Percentiles rank a stretch among this genome's conserved stretches.
phyloP scores from a whole-genome alignment of 441 rosid species.

The Pelargonium australe region DNA sequence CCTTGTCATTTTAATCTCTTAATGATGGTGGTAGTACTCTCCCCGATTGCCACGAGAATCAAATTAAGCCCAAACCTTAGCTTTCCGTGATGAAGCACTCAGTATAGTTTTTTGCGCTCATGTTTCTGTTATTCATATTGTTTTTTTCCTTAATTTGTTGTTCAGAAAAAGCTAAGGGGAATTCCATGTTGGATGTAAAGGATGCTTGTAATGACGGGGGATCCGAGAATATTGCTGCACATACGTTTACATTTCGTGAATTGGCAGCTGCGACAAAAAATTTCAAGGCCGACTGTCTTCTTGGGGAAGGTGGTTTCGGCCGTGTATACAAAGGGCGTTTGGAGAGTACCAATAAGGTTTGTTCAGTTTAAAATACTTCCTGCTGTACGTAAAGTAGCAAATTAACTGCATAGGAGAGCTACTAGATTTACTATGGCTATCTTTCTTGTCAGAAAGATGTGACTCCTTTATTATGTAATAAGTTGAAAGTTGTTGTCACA shows the following conservation, averaged over 20 bases:
- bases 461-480: too few species aligned
- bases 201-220: conserved; percentile 38
- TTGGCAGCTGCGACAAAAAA: conserved; percentile 58
- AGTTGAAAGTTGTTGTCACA: too few species aligned
- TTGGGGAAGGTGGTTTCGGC: conserved; percentile 72
- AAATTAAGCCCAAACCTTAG: too few species aligned
- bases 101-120: too few species aligned
- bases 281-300: conserved; percentile 59
- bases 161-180: conserved; percentile 38
- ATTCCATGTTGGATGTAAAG: conserved; percentile 25
- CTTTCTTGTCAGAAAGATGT: too few species aligned
- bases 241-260: conserved; percentile 58
- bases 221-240: conserved; percentile 50
- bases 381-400: too few species aligned
- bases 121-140: too few species aligned
- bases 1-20: neutral
- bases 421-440: too few species aligned
- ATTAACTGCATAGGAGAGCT: too few species aligned
- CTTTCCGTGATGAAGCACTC: too few species aligned
- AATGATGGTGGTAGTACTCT: neutral
- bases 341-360: conserved; percentile 55
- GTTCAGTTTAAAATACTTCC: conserved; percentile 12
- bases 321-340: conserved; percentile 59
- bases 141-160: too few species aligned
- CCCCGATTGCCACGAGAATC: too few species aligned